Base-by-base conservation (phyloP, 1,139 yeast species). In the Kurtzmaniella quercitrusa region DNA sequence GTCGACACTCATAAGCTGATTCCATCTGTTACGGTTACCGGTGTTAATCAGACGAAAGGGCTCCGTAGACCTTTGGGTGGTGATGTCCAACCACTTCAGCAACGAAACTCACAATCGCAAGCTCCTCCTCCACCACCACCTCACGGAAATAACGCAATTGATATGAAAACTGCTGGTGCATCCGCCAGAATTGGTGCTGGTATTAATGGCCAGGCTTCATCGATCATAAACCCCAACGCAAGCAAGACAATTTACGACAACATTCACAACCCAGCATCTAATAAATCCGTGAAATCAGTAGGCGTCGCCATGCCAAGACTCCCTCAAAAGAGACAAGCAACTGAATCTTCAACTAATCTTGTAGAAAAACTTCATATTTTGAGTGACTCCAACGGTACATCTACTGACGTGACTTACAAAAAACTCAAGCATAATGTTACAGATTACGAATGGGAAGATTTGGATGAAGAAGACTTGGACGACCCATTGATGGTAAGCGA, bases 401-500 rank as follows among this genome's bases (percentile, higher is more conserved):
- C 22, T 20, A 30, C 18, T 19, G 36, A 11, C 11, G 35, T 43
- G 23, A 45, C 48, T 37, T 55, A 60, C 41, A 62, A 63, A 44
- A 54, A 55, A 52, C 58, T 60, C 46, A 70, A 69, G 51, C 57
- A 73, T 8, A 61, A 66, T 43, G 59, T 65, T 33, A 66, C 71
- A 23, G 78, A 71, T 47, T 74, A 82, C 55, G 79, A 76, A 49
- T 89, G 95, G 95, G 96, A 88, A 55, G 96, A 91, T 61, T 71
- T 91, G 46, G 97, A 91, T 59, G 91, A 85, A 41, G 96, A 88
- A 54, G 98, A 93, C 60, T 68, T 71, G 47, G 91, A 86, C 54
- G 98, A 93, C 63, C 98, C 98, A 9, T 73, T 87, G 50, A 89
- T 91, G 97, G 97, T 88, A 23, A 82, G 91, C 53, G 98, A 93